These are phyloP conservation scores for Paspalum vaginatum DNA, from an alignment of 176 grass and related monocot species.

Conservation along the genomic window DNA sequence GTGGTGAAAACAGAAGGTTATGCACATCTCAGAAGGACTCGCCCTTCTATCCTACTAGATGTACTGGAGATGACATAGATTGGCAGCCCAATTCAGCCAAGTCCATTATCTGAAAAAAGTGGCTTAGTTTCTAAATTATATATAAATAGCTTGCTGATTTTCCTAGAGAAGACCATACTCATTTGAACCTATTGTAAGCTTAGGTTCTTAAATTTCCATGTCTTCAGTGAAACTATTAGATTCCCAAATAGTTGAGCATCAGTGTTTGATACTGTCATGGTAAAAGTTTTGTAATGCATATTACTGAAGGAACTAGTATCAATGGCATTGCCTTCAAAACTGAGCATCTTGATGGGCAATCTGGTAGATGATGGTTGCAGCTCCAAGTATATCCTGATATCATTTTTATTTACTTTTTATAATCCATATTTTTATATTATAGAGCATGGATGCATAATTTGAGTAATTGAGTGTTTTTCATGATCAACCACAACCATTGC, in stretches of 20 bases:
- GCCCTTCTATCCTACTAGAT: background rate
- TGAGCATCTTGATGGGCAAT: background rate
- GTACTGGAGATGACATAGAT: background rate
- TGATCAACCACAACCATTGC: background rate
- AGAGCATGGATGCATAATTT: background rate
- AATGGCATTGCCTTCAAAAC: constrained; percentile 1
- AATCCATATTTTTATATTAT: background rate
- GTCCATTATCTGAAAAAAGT: background rate
- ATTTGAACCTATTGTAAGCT: background rate
- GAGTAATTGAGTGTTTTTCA: background rate
- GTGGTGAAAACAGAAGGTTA: constrained; percentile 13
- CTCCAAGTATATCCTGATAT: background rate
- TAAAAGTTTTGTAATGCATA: background rate
- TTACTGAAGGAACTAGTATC: background rate
- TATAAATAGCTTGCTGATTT: background rate
- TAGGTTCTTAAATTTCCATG: background rate
- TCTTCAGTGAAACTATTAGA: background rate
- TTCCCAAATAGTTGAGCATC: background rate
- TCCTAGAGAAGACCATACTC: background rate
- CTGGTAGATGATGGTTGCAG: background rate
- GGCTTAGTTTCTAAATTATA: background rate
- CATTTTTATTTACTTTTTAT: background rate
- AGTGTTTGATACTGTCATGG: background rate
- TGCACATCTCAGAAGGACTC: background rate
- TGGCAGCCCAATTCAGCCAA: background rate